Evolutionary conservation across 805 yeast genomes (phyloP).

Genomic region (Hanseniaspora occidentalis): DNA sequence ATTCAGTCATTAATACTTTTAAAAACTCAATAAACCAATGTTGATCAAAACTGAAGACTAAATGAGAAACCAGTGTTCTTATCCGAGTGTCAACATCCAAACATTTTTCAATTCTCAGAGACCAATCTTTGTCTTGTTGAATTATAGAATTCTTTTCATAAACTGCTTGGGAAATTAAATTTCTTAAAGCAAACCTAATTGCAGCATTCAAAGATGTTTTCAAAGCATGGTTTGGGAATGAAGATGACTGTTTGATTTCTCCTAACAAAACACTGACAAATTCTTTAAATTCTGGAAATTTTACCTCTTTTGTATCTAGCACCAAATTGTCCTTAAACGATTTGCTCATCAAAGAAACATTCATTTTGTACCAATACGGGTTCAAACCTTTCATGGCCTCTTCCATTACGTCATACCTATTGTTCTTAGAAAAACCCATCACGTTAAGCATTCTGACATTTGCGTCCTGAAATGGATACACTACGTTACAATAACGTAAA

Average conservation of each 20-base stretch:
- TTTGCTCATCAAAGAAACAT: conserved; percentile 34
- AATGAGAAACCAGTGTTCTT: conserved; percentile 16
- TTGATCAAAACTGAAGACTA: conserved; percentile 14
- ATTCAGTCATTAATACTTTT: conserved; percentile 27
- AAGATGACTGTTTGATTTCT: conserved; percentile 16
- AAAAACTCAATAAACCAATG: conserved; percentile 20
- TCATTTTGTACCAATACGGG: conserved; percentile 65
- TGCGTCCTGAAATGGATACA: conserved; percentile 55
- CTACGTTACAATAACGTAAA: conserved; percentile 48
- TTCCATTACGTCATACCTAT: conserved; percentile 62
- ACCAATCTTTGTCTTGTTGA: conserved; percentile 66
- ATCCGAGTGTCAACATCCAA: conserved; percentile 48
- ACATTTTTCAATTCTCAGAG: conserved; percentile 53
- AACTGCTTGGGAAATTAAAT: conserved; percentile 55
- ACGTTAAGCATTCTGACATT: conserved; percentile 58
- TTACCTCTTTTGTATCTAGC: conserved; percentile 19
- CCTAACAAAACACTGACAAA: conserved; percentile 24
- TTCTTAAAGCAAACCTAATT: conserved; percentile 40
- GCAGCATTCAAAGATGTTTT: conserved; percentile 28
- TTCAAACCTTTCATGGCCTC: conserved; percentile 72
- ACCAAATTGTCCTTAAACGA: conserved; percentile 35
- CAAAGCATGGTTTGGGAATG: conserved; percentile 19
- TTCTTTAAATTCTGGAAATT: conserved; percentile 44
- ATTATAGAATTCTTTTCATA: conserved; percentile 40
- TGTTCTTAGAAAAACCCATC: conserved; percentile 43